phyloP scores from a whole-genome alignment of 345 rosid species.

The Diplotaxis tenuifolia region DNA sequence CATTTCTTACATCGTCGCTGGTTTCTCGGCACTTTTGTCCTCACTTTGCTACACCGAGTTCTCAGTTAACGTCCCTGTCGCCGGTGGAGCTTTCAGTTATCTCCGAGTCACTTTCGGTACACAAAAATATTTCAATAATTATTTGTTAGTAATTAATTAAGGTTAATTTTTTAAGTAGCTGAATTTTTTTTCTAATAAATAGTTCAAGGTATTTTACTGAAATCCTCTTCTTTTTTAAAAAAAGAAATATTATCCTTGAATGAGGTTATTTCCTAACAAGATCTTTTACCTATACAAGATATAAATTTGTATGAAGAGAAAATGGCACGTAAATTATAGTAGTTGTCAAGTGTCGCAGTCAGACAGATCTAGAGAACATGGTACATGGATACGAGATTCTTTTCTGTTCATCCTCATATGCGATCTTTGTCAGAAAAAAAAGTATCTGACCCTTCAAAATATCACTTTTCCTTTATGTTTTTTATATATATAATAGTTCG shows the following conservation, averaged over 20 bases:
- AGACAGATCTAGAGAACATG: conserved; percentile 22
- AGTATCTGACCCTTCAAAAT: conserved; percentile 5
- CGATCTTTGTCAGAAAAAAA: conserved; percentile 13
- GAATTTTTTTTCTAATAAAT: too few species aligned
- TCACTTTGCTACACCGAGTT: conserved; percentile 93
- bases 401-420: conserved; percentile 17
- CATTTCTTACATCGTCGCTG: conserved; percentile 79
- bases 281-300: neutral
- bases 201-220: too few species aligned
- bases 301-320: neutral
- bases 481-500: neutral
- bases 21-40: conserved; percentile 79
- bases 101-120: conserved; percentile 92
- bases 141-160: too few species aligned
- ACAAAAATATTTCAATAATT: neutral
- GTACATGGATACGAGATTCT: conserved; percentile 29
- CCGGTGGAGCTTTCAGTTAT: conserved; percentile 96
- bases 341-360: conserved; percentile 17
- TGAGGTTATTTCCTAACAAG: too few species aligned
- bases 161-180: too few species aligned
- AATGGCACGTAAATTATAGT: neutral
- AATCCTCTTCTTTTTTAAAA: too few species aligned
- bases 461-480: neutral
- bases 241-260: too few species aligned
- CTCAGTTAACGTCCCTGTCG: conserved; percentile 88